Evolutionary conservation across 2,329 filamentous ascomycete genomes (phyloP), one percentile per base, ranked within the genome.

Genomic region (Graphilbum ipis-grandicollis): DNA sequence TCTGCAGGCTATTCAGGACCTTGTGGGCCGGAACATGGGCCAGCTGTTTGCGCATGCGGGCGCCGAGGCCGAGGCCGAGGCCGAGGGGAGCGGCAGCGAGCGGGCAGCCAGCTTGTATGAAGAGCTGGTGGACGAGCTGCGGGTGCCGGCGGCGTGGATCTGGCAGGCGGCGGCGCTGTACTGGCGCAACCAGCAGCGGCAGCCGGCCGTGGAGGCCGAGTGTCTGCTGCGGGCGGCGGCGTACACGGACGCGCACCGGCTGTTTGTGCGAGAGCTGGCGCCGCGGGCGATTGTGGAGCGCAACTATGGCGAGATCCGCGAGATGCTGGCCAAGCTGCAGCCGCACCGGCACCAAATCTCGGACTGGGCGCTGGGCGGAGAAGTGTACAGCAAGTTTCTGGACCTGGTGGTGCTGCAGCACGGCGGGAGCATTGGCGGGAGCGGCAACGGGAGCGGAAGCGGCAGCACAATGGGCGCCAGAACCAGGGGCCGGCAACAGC

Each of bases 151-250:
- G 2, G 55, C 68, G 4, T 93, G 88, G 85, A 66, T 96, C 35
- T 93, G 82, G 74, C 73, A 83, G 41, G 83, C 90, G 15, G 82
- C 86, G 51, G 86, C 86, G 12, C 65, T 88, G 13, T 79, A 79
- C 55, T 85, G 84, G 56, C 79, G 81, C 42, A 75, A 76, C 40
- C 72, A 75, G 33, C 72, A 69, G 48, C 72, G 75, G 44, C 74
- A 86, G 51, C 66, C 79, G 10, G 67, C 65, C 33, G 63, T 65
- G 5, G 83, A 93, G 54, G 80, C 88, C 9, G 68, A 78, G 38
- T 90, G 77, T 48, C 73, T 98, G 12, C 68, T 96, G 41, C 73
- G 75, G 34, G 88, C 85, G 2, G 68, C 71, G 29, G 75, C 81
- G 31, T 80, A 75, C 55, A 65, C 73, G 22, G 82, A 90, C 52